These are phyloP conservation scores for Chaetomium sp. DNA, from an alignment of 2,329 filamentous ascomycete species.

Conservation along the genomic window DNA sequence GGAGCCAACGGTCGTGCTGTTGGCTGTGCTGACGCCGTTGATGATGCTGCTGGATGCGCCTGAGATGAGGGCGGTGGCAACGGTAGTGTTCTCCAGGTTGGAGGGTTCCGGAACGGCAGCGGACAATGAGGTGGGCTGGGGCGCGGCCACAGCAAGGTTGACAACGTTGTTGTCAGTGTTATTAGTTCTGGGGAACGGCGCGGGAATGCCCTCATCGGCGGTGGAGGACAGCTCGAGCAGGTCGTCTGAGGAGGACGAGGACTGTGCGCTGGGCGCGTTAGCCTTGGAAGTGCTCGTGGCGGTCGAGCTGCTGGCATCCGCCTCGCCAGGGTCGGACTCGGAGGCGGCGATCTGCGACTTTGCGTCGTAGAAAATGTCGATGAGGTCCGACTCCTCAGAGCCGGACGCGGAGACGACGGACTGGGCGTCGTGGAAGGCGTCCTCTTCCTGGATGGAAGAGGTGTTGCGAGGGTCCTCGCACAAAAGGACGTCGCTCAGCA, in stretches of 20 bases:
- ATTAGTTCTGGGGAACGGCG: not conserved
- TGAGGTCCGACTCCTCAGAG: not conserved
- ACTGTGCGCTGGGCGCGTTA: not conserved
- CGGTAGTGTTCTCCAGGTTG: not conserved
- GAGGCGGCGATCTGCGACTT: not conserved
- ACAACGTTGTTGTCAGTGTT: no score
- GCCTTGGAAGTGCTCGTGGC: not conserved
- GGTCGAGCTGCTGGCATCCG: not conserved
- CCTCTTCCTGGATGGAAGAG: not conserved
- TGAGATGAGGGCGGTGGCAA: not conserved
- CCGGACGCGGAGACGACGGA: not conserved
- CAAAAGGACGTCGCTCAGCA: not conserved
- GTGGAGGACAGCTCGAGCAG: not conserved
- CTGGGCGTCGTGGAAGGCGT: not conserved
- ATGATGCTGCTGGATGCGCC: not conserved
- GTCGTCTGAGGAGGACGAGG: not conserved
- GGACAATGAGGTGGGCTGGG: not conserved
- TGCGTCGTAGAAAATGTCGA: not conserved
- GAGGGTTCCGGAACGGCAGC: not conserved
- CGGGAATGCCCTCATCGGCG: not conserved
- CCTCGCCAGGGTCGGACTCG: not conserved
- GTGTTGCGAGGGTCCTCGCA: no score
- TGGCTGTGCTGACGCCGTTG: not conserved
- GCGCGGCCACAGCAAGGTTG: not conserved
- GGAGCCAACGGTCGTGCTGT: no score